Conservation (phyloP, 1,284 basidiomycete species). For the Sporisorium exsertum region DNA sequence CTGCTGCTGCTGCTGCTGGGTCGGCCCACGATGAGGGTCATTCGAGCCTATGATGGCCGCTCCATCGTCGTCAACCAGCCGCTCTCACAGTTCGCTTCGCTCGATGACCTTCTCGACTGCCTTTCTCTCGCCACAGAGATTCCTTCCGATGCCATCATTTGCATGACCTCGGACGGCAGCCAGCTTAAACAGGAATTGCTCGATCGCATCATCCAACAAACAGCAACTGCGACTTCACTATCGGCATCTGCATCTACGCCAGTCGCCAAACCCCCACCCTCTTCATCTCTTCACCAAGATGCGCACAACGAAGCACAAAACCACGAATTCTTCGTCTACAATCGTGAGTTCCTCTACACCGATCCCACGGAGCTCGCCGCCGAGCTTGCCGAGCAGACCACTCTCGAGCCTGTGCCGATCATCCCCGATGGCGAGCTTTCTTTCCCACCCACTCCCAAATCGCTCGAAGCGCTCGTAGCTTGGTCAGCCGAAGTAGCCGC, state of each 20-base stretch:
- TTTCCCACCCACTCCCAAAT: conserved; percentile 56
- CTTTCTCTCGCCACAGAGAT: conserved; percentile 66
- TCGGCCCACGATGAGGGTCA: conserved; percentile 53
- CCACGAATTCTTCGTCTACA: conserved; percentile 65
- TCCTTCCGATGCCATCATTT: conserved; percentile 63
- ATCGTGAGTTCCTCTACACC: conserved; percentile 64
- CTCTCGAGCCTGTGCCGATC: conserved; percentile 28
- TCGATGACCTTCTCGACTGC: conserved; percentile 65
- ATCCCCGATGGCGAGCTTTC: conserved; percentile 41
- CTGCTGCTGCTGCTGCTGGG: background rate
- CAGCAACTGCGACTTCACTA: conserved; percentile 3
- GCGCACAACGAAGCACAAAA: conserved; percentile 7
- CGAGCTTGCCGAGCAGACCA: conserved; percentile 52
- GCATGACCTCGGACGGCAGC: conserved; percentile 63
- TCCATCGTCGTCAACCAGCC: conserved; percentile 60
- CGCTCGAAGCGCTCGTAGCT: conserved; percentile 48
- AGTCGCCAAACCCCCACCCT: conserved; percentile 6
- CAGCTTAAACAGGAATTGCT: conserved; percentile 62
- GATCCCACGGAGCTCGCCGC: conserved; percentile 57
- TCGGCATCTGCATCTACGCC: conserved; percentile 21
- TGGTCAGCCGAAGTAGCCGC: conserved; percentile 49
- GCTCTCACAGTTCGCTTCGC: conserved; percentile 57
- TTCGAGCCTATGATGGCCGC: conserved; percentile 63
- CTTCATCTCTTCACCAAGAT: conserved; percentile 14
- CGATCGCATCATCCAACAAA: conserved; percentile 46